phyloP scores from a whole-genome alignment of 306 rosid genomes.

The Gleditsia sinensis region DNA sequence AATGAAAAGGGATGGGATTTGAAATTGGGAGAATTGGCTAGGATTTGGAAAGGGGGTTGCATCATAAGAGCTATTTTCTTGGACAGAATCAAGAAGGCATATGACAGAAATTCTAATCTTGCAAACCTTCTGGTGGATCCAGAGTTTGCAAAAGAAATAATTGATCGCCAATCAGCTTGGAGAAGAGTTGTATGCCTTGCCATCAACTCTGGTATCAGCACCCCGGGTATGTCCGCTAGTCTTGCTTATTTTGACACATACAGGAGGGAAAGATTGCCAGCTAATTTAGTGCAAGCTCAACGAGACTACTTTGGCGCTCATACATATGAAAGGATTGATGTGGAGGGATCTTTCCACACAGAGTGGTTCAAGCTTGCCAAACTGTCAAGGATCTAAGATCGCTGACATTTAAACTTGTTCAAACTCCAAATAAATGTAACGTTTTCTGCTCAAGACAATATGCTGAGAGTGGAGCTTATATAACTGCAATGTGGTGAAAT shows the following conservation, averaged over 20 bases:
- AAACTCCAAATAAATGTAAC: slow-evolving; percentile 45
- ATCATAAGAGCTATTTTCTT: slow-evolving; percentile 80
- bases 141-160: slow-evolving; percentile 83
- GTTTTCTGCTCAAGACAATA: slow-evolving; percentile 50
- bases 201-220: slow-evolving; percentile 80
- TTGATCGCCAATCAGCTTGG: slow-evolving; percentile 87
- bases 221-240: slow-evolving; percentile 96
- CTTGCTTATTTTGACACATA: slow-evolving; percentile 86
- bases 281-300: slow-evolving; percentile 94
- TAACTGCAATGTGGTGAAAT: slow-evolving; percentile 43
- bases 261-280: slow-evolving; percentile 80
- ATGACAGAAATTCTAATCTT: slow-evolving; percentile 72
- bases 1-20: slow-evolving; percentile 80
- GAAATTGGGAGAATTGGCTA: slow-evolving; percentile 79
- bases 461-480: slow-evolving; percentile 52
- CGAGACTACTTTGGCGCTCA: slow-evolving; percentile 96
- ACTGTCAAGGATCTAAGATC: slow-evolving; percentile 55
- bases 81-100: slow-evolving; percentile 87
- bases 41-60: slow-evolving; percentile 98
- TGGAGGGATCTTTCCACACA: slow-evolving; percentile 81
- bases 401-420: slow-evolving; percentile 6
- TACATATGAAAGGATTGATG: slow-evolving; percentile 80
- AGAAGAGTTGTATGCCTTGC: slow-evolving; percentile 85
- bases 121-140: slow-evolving; percentile 93
- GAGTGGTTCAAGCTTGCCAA: slow-evolving; percentile 95